A percentile compares a stretch with the other conserved stretches of the same genome.
phyloP scores from a whole-genome alignment of 2,329 filamentous ascomycete genomes.

The Aureobasidium vineae region DNA sequence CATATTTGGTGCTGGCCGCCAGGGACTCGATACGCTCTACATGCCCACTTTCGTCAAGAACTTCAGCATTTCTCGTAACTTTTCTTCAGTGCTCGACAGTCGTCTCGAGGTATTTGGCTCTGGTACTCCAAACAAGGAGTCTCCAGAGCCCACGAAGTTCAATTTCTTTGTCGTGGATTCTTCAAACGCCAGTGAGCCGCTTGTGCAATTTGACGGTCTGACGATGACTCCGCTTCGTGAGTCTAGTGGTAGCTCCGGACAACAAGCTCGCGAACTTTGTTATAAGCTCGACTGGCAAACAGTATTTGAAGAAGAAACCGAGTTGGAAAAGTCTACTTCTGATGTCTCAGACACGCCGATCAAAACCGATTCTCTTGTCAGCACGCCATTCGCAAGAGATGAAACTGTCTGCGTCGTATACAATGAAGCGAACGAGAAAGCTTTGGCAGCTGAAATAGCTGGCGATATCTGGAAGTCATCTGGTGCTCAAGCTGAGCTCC shows the following conservation, averaged over 20 bases:
- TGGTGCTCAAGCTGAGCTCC: background rate
- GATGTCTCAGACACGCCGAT: background rate
- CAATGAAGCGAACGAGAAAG: background rate
- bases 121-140: background rate
- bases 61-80: constrained; percentile 15
- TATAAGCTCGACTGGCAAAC: constrained; percentile 15
- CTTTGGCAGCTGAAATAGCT: background rate
- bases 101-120: constrained; percentile 13
- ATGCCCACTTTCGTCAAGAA: constrained; percentile 21
- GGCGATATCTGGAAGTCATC: background rate
- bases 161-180: constrained; percentile 11
- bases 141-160: constrained; percentile 15
- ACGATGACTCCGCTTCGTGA: constrained; percentile 18
- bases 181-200: background rate
- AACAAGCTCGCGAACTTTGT: constrained; percentile 16
- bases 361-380: constrained; percentile 19
- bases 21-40: constrained; percentile 9
- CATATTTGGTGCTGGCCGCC: constrained; percentile 9
- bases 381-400: constrained; percentile 6
- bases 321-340: background rate
- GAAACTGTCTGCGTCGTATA: constrained; percentile 8
- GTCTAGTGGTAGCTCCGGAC: constrained; percentile 2
- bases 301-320: background rate
- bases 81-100: background rate
- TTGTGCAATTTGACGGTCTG: constrained; percentile 5